These are phyloP conservation scores for Colletotrichum sp. DNA, from an alignment of 2,329 filamentous ascomycete genomes.

Conservation along the genomic window DNA sequence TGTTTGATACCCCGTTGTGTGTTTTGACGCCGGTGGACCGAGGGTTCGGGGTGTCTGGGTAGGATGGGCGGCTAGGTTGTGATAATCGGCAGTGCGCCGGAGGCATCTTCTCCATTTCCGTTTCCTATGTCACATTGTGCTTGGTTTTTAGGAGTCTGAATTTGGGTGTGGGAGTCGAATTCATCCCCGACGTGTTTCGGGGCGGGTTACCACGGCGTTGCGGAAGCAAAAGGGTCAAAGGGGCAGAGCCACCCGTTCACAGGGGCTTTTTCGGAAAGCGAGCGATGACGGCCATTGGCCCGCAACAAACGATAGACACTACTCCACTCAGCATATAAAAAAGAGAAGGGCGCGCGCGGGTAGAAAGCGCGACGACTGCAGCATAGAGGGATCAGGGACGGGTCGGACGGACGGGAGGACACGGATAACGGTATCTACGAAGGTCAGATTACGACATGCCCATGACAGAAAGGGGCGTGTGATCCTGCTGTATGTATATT, in stretches of 20 bases:
- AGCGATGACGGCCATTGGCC: slow-evolving; percentile 20
- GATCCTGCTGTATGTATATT: slow-evolving; percentile 24
- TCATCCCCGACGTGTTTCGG: neutral
- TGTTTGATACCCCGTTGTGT: slow-evolving; percentile 33
- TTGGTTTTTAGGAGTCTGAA: neutral
- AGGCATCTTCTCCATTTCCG: neutral
- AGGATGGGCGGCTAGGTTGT: slow-evolving; percentile 17
- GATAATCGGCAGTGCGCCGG: slow-evolving; percentile 8
- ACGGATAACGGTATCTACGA: slow-evolving; percentile 1
- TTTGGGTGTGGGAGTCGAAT: neutral
- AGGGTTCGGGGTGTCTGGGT: slow-evolving; percentile 14
- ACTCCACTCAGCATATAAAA: slow-evolving; percentile 24
- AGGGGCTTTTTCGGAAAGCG: slow-evolving; percentile 12
- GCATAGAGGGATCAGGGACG: slow-evolving; percentile 21
- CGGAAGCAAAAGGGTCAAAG: slow-evolving; percentile 17
- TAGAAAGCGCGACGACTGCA: slow-evolving; percentile 6
- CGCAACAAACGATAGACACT: slow-evolving; percentile 13
- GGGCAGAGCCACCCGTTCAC: neutral
- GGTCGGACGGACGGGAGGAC: neutral
- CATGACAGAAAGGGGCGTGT: neutral
- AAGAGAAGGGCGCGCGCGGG: slow-evolving; percentile 13
- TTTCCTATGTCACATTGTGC: neutral
- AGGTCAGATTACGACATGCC: slow-evolving; percentile 14
- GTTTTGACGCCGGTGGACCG: slow-evolving; percentile 17
- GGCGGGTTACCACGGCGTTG: slow-evolving; percentile 8